Evolutionary conservation across 148 eudicot species (phyloP).

Genomic region (Pharnaceum exiguum): DNA sequence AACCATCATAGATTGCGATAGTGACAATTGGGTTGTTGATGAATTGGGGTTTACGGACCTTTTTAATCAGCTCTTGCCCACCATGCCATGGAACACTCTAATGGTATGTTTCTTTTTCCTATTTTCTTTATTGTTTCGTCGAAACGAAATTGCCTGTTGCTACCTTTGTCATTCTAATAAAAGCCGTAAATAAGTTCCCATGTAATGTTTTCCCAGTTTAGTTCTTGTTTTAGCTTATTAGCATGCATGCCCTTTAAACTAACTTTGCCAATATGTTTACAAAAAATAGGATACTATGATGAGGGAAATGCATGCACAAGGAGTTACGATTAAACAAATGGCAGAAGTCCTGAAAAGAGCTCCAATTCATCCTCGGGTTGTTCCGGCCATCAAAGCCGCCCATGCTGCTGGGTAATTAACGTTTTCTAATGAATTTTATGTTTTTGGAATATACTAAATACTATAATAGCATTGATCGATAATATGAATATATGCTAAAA

Average conservation of each 20-base stretch:
- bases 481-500: not conserved
- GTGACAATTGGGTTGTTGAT: slow-evolving; percentile 82
- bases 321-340: slow-evolving; percentile 57
- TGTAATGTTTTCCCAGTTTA: not conserved
- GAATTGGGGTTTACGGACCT: slow-evolving; percentile 60
- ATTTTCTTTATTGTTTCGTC: not conserved
- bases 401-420: slow-evolving; percentile 63
- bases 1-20: slow-evolving; percentile 63
- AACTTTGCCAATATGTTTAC: not conserved
- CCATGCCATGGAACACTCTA: slow-evolving; percentile 76
- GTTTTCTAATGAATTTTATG: not conserved
- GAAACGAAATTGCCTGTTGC: too few species aligned
- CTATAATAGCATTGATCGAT: not conserved
- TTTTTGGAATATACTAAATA: not conserved
- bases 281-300: slow-evolving; percentile 63
- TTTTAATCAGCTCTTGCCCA: slow-evolving; percentile 64
- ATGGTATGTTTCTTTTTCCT: slow-evolving; percentile 40
- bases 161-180: too few species aligned
- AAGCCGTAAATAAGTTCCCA: too few species aligned
- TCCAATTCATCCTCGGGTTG: slow-evolving; percentile 66
- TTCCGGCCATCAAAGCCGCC: slow-evolving; percentile 63
- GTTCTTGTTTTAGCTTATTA: not conserved
- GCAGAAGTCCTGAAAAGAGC: slow-evolving; percentile 40
- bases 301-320: slow-evolving; percentile 64
- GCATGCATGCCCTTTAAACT: too few species aligned